Percentiles rank a stretch among this genome's conserved stretches.
These are phyloP conservation scores for Sclerospora graminicola DNA, from an alignment of 352 stramenopile species.

Conservation along the genomic window DNA sequence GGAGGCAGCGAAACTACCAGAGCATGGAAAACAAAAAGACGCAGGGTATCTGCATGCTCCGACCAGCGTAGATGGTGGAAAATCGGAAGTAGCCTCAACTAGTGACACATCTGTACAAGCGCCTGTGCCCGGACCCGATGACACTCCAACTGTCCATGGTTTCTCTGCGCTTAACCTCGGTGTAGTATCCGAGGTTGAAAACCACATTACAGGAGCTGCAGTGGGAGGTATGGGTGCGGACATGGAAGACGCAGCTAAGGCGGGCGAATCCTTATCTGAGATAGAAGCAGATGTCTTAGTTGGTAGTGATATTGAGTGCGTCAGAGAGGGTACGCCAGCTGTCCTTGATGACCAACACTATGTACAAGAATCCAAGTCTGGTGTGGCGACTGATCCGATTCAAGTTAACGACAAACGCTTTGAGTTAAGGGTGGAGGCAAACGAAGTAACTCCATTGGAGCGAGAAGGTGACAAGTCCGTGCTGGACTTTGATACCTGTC, in stretches of 20 bases:
- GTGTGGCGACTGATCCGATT: not conserved
- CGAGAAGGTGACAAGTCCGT: constrained; percentile 1
- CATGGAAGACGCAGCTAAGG: not conserved
- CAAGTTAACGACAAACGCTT: not conserved
- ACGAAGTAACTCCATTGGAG: not conserved
- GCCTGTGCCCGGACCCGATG: not conserved
- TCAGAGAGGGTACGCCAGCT: constrained; percentile 2
- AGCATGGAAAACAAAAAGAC: constrained; percentile 14
- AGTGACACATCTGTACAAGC: not conserved
- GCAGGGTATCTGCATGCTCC: not conserved
- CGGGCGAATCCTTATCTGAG: not conserved
- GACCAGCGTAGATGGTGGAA: not conserved
- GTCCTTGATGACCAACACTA: not conserved
- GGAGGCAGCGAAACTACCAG: constrained; percentile 9
- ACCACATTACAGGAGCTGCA: not conserved
- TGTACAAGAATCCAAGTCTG: not conserved
- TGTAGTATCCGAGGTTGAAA: not conserved
- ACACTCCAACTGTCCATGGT: not conserved
- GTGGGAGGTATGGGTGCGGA: not conserved
- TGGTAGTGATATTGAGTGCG: not conserved
- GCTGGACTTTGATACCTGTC: not conserved
- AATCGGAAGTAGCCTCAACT: not conserved
- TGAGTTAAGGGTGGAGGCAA: not conserved
- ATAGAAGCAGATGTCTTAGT: not conserved
- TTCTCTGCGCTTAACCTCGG: not conserved